Evolutionary conservation across 179 eudicot species (phyloP).

Genomic region (Beta macrorhiza): DNA sequence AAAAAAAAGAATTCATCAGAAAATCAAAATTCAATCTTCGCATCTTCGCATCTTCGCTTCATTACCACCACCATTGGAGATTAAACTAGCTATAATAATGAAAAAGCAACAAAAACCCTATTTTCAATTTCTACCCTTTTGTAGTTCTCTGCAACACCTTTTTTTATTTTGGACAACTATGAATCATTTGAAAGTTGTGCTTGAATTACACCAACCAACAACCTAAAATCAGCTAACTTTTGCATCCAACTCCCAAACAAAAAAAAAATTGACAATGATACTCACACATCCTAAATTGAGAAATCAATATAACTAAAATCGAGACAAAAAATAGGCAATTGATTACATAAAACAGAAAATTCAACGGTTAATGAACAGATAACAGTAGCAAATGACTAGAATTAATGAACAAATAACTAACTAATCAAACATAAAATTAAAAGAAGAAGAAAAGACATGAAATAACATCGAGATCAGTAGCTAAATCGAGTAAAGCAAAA

Average conservation of each 20-base stretch:
- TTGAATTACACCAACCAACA: not conserved
- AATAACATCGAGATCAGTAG: slow-evolving; percentile 15
- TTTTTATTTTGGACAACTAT: too few species aligned
- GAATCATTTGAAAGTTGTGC: not conserved
- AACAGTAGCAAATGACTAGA: not conserved
- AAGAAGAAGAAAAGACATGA: not conserved
- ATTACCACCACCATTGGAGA: not conserved
- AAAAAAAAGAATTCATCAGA: not conserved
- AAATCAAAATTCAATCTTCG: not conserved
- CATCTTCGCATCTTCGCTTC: not conserved
- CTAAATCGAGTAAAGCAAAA: not conserved
- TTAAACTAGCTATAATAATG: not conserved
- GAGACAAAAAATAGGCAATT: not conserved
- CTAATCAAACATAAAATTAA: not conserved
- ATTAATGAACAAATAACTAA: not conserved
- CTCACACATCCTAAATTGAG: not conserved
- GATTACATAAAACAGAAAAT: not conserved
- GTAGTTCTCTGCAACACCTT: not conserved
- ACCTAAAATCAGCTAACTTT: slow-evolving; percentile 1
- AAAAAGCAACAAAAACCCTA: slow-evolving; percentile 8
- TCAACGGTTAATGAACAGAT: not conserved
- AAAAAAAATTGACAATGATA: not conserved
- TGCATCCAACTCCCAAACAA: not conserved
- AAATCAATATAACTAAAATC: not conserved
- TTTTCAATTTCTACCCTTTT: not conserved